These are phyloP conservation scores for Phytophthora gonapodyides DNA, from an alignment of 352 stramenopile species.

Conservation along the genomic window DNA sequence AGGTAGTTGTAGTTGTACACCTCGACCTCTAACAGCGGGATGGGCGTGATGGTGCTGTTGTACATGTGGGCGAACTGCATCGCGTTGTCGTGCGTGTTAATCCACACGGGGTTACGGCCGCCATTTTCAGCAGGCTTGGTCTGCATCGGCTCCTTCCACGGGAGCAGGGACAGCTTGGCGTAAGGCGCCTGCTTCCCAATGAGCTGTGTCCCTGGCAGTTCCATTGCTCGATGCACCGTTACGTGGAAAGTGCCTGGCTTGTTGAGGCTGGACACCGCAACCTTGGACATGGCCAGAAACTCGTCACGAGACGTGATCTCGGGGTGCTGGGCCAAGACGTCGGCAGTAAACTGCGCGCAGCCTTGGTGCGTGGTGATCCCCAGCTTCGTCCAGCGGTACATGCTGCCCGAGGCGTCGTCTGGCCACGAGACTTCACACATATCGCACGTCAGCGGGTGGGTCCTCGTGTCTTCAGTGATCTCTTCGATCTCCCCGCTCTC, in stretches of 20 bases:
- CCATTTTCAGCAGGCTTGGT: slow-evolving; percentile 79
- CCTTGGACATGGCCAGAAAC: slow-evolving; percentile 51
- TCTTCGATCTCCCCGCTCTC: slow-evolving; percentile 62
- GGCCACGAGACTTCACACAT: slow-evolving; percentile 87
- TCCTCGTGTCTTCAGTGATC: slow-evolving; percentile 31
- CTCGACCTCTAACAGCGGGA: slow-evolving; percentile 82
- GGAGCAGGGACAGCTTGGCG: slow-evolving; percentile 72
- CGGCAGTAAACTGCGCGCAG: slow-evolving; percentile 74
- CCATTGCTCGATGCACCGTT: slow-evolving; percentile 73
- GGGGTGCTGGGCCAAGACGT: slow-evolving; percentile 62
- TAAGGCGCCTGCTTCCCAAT: slow-evolving; percentile 74
- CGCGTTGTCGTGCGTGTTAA: slow-evolving; percentile 69
- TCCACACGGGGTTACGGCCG: slow-evolving; percentile 77
- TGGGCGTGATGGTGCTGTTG: slow-evolving; percentile 88
- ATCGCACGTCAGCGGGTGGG: slow-evolving; percentile 53
- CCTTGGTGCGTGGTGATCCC: slow-evolving; percentile 73
- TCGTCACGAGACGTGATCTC: slow-evolving; percentile 61
- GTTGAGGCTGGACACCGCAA: slow-evolving; percentile 58
- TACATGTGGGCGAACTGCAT: slow-evolving; percentile 91
- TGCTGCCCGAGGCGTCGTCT: slow-evolving; percentile 55
- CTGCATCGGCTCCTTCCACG: slow-evolving; percentile 86
- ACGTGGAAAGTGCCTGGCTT: slow-evolving; percentile 76
- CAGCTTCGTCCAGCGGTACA: slow-evolving; percentile 57
- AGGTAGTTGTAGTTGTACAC: slow-evolving; percentile 89
- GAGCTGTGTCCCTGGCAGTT: slow-evolving; percentile 66